Conservation (phyloP, 2,329 filamentous ascomycete genomes). For the Aspergillus nomiae region DNA sequence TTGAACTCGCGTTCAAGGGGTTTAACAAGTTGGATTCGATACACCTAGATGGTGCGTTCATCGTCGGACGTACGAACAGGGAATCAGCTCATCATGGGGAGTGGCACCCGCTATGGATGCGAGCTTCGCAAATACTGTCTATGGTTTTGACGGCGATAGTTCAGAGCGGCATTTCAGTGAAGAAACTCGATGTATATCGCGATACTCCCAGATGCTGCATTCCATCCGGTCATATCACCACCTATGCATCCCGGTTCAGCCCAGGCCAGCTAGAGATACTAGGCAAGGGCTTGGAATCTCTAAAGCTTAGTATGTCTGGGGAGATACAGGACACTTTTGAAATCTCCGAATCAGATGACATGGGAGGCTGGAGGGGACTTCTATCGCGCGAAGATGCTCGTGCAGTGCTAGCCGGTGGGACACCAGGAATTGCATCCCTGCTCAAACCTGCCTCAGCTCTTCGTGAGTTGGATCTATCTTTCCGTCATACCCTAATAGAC, state of each 20-base stretch:
- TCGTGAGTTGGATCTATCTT: slow-evolving; percentile 6
- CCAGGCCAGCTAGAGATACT: neutral
- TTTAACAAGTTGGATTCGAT: slow-evolving; percentile 8
- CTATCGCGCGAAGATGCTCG: neutral
- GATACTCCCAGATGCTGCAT: slow-evolving; percentile 6
- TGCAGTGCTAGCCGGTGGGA: neutral
- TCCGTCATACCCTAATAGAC: neutral
- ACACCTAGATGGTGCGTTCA: slow-evolving; percentile 2
- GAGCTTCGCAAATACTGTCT: slow-evolving; percentile 9
- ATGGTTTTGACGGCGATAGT: slow-evolving; percentile 7
- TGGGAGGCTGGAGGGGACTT: neutral
- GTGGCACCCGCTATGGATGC: slow-evolving; percentile 4
- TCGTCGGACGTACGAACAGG: slow-evolving; percentile 1
- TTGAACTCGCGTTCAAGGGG: slow-evolving; percentile 2
- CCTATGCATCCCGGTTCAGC: neutral
- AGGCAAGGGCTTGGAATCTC: neutral
- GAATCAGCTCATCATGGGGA: neutral
- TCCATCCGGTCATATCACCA: slow-evolving; percentile 1
- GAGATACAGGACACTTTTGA: neutral
- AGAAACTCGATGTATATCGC: slow-evolving; percentile 7
- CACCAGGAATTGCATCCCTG: neutral
- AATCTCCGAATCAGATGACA: neutral
- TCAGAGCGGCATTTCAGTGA: neutral
- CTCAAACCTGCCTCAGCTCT: slow-evolving; percentile 3
- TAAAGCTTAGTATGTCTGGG: slow-evolving; percentile 5